These are phyloP conservation scores for Sporothrix luriei DNA, from an alignment of 2,329 filamentous ascomycete genomes.

Conservation along the genomic window DNA sequence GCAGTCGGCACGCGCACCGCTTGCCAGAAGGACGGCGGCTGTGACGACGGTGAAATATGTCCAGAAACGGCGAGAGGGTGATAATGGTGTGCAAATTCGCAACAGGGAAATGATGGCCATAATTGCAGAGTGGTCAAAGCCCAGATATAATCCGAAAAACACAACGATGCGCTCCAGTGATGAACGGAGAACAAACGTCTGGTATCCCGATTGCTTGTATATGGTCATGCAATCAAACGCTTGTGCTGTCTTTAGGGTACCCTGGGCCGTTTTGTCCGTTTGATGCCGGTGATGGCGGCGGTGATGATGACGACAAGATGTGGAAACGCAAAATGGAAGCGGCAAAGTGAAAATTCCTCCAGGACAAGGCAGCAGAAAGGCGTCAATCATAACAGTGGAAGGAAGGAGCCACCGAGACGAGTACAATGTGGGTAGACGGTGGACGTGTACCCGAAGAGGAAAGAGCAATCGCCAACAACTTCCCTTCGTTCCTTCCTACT, in stretches of 20 bases:
- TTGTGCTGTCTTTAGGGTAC: too few relatives aligned
- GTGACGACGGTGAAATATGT: background rate
- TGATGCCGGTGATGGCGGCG: background rate
- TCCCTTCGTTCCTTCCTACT: conserved; percentile 7
- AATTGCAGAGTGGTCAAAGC: too few relatives aligned
- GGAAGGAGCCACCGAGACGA: conserved; percentile 6
- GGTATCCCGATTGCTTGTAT: background rate
- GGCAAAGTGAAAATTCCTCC: too few relatives aligned
- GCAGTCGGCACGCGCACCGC: conserved; percentile 25
- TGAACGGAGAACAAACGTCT: background rate
- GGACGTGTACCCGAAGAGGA: background rate
- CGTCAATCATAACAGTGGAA: background rate
- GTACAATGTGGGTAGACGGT: background rate
- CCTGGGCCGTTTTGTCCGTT: background rate
- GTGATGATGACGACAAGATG: too few relatives aligned
- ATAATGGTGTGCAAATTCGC: background rate
- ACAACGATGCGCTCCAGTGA: background rate
- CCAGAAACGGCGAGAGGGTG: background rate
- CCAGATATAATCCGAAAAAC: background rate
- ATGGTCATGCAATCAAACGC: background rate
- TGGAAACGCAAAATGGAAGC: background rate
- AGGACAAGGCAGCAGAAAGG: background rate
- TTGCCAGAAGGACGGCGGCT: background rate
- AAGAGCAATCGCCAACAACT: conserved; percentile 14
- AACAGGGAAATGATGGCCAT: background rate